phyloP scores from a whole-genome alignment of 192 early-diverging fungal genomes.

The Obelidium mucronatum region DNA sequence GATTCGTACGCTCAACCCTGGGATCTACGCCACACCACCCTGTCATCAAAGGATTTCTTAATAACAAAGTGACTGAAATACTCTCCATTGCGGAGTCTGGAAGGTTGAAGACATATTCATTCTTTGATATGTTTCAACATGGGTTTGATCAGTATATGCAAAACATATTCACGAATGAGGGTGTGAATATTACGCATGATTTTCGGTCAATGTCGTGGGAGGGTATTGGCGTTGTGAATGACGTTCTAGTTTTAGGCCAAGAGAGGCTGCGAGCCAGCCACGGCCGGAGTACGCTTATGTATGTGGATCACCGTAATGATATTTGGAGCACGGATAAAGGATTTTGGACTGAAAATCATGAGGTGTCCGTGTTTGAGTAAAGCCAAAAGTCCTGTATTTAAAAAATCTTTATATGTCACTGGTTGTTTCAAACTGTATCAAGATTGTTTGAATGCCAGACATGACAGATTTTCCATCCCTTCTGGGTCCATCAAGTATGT shows the following conservation, averaged over 20 bases:
- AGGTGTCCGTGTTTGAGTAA: background rate
- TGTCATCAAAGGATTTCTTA: constrained; percentile 4
- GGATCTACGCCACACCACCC: constrained; percentile 18
- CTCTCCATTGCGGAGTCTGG: background rate
- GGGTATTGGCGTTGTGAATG: background rate
- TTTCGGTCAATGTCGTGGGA: constrained; percentile 27
- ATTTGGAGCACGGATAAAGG: constrained; percentile 17
- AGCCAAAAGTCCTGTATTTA: too few relatives aligned
- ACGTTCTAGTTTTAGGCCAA: constrained; percentile 28
- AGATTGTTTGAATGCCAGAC: background rate
- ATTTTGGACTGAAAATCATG: constrained; percentile 13
- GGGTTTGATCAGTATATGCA: constrained; percentile 3
- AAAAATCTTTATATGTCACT: background rate
- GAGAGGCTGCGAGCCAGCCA: constrained; percentile 10
- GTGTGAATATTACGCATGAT: constrained; percentile 14
- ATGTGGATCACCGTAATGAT: constrained; percentile 6
- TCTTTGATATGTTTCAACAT: constrained; percentile 23
- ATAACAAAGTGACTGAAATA: background rate
- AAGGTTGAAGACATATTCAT: background rate
- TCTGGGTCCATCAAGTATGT: too few relatives aligned
- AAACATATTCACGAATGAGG: background rate
- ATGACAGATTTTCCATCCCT: background rate
- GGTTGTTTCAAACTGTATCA: background rate
- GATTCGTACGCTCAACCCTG: constrained; percentile 10
- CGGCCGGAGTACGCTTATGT: constrained; percentile 3